Evolutionary conservation across 352 stramenopile species (phyloP), one percentile per base, ranked within the genome.

Genomic region (Pythium pyrilobum): DNA sequence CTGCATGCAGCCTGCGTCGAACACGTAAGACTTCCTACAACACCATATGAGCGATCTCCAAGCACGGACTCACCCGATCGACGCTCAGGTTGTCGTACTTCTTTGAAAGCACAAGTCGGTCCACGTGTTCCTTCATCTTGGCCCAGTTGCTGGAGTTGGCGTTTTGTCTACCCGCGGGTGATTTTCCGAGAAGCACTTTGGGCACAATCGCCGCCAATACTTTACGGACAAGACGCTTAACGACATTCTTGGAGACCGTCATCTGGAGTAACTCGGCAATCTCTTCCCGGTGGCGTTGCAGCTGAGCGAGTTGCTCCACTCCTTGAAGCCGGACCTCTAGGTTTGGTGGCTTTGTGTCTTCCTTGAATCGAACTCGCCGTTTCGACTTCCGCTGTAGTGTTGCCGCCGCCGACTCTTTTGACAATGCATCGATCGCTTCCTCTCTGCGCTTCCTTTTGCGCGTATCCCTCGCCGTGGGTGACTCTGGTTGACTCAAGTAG

Each of bases 51-150:
- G n/a, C n/a, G n/a, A n/a, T n/a, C n/a, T n/a, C 12, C 12, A 47
- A n/a, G 4, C 13, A 16, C 7, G 7, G 6, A 47, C 41, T 29
- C 60, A 86, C 79, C 65, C 80, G 75, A 39, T 78, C 70, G 5
- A 87, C 32, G 10, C 71, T 77, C 9, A 89, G 53, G 7, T 74
- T 45, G 34, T 87, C 79, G 42, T 77, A 85, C 31, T 85, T 86
- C 12, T 66, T 66, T 20, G 76, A 72, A 38, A 66, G 66, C 16
- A 89, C 53, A 13, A 89, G 42, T 28, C 69, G 71, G 11, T 56
- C 62, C 16, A 86, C 46, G 42, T 86, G 45, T 28, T 36, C 21
- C 43, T 83, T 85, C 27, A 87, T 59, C 34, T 52, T 64, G n/a
- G 63, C 57, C 76, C 76, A 89, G 43, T 89, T 89, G n/a, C 16